Percentiles rank a stretch among this genome's conserved stretches.
phyloP scores from a whole-genome alignment of 1,139 yeast species.

The Sugiyamaella grinbergsii region DNA sequence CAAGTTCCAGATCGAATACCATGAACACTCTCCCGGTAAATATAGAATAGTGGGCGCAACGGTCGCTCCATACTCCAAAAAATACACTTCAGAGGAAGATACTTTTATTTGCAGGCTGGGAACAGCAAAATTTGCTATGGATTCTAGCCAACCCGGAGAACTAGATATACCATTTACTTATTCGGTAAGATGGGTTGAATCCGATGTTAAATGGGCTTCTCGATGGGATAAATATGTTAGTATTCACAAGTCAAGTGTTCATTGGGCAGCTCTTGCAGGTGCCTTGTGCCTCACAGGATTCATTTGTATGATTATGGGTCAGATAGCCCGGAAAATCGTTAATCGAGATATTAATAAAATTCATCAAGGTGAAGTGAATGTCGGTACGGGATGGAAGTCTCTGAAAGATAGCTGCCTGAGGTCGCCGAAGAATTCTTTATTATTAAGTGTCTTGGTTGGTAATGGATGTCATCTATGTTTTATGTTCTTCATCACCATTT shows the following conservation, averaged over 20 bases:
- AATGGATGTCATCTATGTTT: slow-evolving; percentile 82
- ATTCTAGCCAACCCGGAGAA: slow-evolving; percentile 42
- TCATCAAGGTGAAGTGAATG: too few relatives aligned
- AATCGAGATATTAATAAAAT: slow-evolving; percentile 79
- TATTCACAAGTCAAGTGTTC: slow-evolving; percentile 86
- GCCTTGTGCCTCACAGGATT: too few relatives aligned
- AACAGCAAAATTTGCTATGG: slow-evolving; percentile 32
- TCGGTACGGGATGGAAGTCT: slow-evolving; percentile 96
- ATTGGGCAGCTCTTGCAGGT: slow-evolving; percentile 89
- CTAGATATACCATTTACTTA: slow-evolving; percentile 57
- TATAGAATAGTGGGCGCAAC: slow-evolving; percentile 88
- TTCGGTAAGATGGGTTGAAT: slow-evolving; percentile 67
- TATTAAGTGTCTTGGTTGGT: slow-evolving; percentile 79
- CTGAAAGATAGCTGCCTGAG: slow-evolving; percentile 95
- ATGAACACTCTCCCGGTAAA: slow-evolving; percentile 64
- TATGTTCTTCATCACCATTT: slow-evolving; percentile 72
- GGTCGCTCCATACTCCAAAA: slow-evolving; percentile 68
- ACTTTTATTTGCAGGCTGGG: slow-evolving; percentile 29
- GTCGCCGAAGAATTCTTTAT: slow-evolving; percentile 69
- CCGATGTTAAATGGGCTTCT: slow-evolving; percentile 98
- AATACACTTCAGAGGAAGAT: slow-evolving; percentile 48
- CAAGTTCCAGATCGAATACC: slow-evolving; percentile 77
- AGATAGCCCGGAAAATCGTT: slow-evolving; percentile 74
- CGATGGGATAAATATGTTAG: slow-evolving; percentile 97
- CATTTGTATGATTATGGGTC: slow-evolving; percentile 80